Evolutionary conservation across 2,329 filamentous ascomycete species (phyloP).

Genomic region (Cladophialophora carrionii): DNA sequence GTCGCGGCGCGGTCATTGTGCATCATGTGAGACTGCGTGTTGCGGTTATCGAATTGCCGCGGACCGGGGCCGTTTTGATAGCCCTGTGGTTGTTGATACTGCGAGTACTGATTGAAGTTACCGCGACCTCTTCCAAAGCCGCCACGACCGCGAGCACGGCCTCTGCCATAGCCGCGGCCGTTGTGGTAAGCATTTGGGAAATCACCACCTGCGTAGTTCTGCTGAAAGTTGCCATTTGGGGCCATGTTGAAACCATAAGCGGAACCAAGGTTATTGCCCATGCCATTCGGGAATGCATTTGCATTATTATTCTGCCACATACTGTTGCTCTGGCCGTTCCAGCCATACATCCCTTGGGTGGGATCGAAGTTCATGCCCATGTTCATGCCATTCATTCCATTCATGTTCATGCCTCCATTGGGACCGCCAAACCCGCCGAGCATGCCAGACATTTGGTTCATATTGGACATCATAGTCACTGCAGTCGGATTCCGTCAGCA

Average conservation of each 20-base stretch:
- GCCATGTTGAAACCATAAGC: slow-evolving; percentile 77
- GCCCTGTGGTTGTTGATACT: slow-evolving; percentile 42
- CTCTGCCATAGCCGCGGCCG: slow-evolving; percentile 70
- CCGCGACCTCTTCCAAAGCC: slow-evolving; percentile 48
- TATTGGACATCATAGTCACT: slow-evolving; percentile 76
- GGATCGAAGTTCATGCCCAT: slow-evolving; percentile 68
- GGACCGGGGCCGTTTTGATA: slow-evolving; percentile 28
- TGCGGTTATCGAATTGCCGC: slow-evolving; percentile 29
- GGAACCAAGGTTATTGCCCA: slow-evolving; percentile 80
- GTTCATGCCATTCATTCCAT: slow-evolving; percentile 80
- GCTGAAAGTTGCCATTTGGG: slow-evolving; percentile 76
- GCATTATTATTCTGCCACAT: slow-evolving; percentile 87
- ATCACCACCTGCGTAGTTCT: slow-evolving; percentile 62
- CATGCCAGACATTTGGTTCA: slow-evolving; percentile 53
- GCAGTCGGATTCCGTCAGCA: slow-evolving; percentile 51
- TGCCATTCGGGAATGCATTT: slow-evolving; percentile 74
- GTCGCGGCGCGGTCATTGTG: slow-evolving; percentile 22
- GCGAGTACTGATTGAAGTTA: slow-evolving; percentile 43
- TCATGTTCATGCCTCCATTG: slow-evolving; percentile 87
- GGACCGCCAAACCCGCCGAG: slow-evolving; percentile 51
- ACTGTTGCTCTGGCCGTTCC: slow-evolving; percentile 73
- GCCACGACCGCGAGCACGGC: slow-evolving; percentile 67
- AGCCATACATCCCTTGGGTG: slow-evolving; percentile 68
- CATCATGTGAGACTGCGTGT: slow-evolving; percentile 16
- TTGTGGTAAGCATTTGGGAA: slow-evolving; percentile 67